phyloP scores from a whole-genome alignment of 2,329 filamentous ascomycete species.

The Penicillium sp. region DNA sequence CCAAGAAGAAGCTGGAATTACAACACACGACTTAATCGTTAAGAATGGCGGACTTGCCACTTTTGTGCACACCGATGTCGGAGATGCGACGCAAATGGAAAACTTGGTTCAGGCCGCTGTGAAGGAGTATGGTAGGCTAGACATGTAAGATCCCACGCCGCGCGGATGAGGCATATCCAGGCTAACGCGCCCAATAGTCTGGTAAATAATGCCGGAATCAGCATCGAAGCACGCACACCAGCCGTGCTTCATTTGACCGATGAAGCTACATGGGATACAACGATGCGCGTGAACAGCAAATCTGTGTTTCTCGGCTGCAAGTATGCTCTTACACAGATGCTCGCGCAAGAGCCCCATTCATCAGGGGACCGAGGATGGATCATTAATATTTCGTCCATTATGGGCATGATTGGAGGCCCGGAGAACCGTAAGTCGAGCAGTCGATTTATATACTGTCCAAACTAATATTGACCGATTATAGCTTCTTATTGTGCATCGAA shows the following conservation, averaged over 20 bases:
- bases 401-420: slow-evolving; percentile 27
- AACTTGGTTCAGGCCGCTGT: slow-evolving; percentile 38
- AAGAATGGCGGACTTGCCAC: slow-evolving; percentile 37
- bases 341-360: slow-evolving; percentile 35
- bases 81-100: slow-evolving; percentile 36
- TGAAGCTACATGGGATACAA: slow-evolving; percentile 48
- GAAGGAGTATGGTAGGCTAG: slow-evolving; percentile 40
- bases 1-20: slow-evolving; percentile 22
- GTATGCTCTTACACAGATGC: slow-evolving; percentile 40
- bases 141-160: slow-evolving; percentile 38
- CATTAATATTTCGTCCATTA: slow-evolving; percentile 34
- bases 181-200: background rate
- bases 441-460: no score
- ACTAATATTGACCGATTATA: background rate
- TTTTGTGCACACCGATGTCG: slow-evolving; percentile 48
- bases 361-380: slow-evolving; percentile 39
- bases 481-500: slow-evolving; percentile 51
- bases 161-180: background rate
- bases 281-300: slow-evolving; percentile 38
- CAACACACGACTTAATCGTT: slow-evolving; percentile 43
- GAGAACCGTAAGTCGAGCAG: slow-evolving; percentile 19
- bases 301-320: slow-evolving; percentile 46
- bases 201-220: slow-evolving; percentile 54
- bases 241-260: slow-evolving; percentile 47
- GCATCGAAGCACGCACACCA: slow-evolving; percentile 33